Percentiles rank a stretch among this genome's conserved stretches.
Conservation (phyloP, 1,284 basidiomycete genomes). For the Hypsizygus ulmarius region DNA sequence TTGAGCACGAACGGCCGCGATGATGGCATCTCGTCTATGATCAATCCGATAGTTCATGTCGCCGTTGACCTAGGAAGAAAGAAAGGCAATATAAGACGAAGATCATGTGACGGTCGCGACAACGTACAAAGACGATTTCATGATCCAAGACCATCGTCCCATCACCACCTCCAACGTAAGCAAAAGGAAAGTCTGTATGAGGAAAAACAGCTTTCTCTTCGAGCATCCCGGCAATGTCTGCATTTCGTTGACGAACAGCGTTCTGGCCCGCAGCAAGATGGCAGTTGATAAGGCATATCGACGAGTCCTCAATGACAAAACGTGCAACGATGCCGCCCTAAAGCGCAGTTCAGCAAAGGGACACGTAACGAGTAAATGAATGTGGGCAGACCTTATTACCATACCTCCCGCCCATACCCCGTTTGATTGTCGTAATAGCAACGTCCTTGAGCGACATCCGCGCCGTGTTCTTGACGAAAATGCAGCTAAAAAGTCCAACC, state of each 20-base stretch:
- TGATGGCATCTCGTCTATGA: conserved; percentile 78
- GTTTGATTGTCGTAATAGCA: conserved; percentile 80
- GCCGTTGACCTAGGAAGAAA: conserved; percentile 56
- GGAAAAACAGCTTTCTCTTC: conserved; percentile 80
- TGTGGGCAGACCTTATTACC: conserved; percentile 81
- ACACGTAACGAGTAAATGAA: background rate
- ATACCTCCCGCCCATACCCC: conserved; percentile 89
- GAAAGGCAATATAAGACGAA: background rate
- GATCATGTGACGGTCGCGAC: conserved; percentile 3
- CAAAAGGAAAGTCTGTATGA: conserved; percentile 47
- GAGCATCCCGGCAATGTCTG: conserved; percentile 81
- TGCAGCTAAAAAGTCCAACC: conserved; percentile 86
- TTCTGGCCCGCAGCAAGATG: conserved; percentile 94
- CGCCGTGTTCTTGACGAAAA: conserved; percentile 78
- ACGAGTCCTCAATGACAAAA: conserved; percentile 89
- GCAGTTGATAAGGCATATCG: conserved; percentile 92
- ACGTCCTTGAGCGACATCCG: conserved; percentile 62
- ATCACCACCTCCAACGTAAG: conserved; percentile 88
- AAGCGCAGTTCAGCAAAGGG: background rate
- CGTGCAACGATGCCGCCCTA: conserved; percentile 90
- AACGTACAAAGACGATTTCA: conserved; percentile 86
- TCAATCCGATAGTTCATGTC: conserved; percentile 96
- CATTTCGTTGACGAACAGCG: conserved; percentile 79
- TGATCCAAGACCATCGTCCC: conserved; percentile 95
- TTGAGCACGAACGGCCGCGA: conserved; percentile 62